Percentiles rank a stretch among this genome's conserved stretches.
Evolutionary conservation across 2,329 filamentous ascomycete species (phyloP).

Genomic region (Colletotrichum sidae): DNA sequence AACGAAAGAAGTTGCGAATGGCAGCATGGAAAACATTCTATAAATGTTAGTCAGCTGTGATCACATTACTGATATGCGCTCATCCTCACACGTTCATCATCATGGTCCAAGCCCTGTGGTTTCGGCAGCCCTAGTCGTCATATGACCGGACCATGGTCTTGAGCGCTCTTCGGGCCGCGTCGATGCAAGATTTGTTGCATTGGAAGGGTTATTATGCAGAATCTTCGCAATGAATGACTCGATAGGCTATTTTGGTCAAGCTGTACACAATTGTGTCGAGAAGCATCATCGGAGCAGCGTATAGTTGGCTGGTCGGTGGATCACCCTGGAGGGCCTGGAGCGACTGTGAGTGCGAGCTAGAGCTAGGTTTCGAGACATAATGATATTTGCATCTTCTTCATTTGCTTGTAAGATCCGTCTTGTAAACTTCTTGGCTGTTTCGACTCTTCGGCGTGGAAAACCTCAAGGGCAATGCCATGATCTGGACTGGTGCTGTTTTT

Average conservation of each 20-base stretch:
- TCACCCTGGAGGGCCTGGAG: background rate
- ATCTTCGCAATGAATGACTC: background rate
- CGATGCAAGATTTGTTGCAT: background rate
- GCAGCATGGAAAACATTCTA: conserved; percentile 11
- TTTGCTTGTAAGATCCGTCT: too few relatives aligned
- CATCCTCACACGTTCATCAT: conserved; percentile 14
- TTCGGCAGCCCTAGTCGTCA: background rate
- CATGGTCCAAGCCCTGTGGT: conserved; percentile 4
- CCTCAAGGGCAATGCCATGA: background rate
- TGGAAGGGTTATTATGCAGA: background rate
- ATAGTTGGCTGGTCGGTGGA: background rate
- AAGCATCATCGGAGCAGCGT: background rate
- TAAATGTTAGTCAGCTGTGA: background rate
- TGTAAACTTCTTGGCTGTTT: too few relatives aligned
- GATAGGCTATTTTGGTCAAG: background rate
- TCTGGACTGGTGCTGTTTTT: background rate
- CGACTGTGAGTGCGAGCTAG: too few relatives aligned
- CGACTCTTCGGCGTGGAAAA: conserved; percentile 47
- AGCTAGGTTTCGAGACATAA: too few relatives aligned
- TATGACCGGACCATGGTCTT: background rate
- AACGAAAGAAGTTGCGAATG: conserved; percentile 2
- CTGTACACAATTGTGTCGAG: conserved; percentile 10
- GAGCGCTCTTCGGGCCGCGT: conserved; percentile 1
- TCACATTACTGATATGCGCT: too few relatives aligned
- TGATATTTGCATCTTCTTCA: too few relatives aligned